Evolutionary conservation across 768 basidiomycete genomes (phyloP), one percentile per base, ranked within the genome.

Genomic region (Chalciporus pseudorubinellus): DNA sequence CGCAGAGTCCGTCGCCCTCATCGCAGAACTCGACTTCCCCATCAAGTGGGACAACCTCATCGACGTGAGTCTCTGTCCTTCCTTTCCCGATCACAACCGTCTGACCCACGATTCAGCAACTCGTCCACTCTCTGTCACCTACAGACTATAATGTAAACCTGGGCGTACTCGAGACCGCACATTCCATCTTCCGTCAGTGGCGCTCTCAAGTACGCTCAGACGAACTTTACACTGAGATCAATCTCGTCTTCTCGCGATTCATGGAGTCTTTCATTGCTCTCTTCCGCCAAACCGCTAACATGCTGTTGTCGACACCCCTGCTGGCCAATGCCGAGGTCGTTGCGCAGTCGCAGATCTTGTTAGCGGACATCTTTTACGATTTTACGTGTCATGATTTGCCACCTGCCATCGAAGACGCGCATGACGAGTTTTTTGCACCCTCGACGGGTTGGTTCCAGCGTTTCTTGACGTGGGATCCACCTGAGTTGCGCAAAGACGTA

Each of bases 161-260:
- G 20, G 91, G 89, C 43, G 90, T 99, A 9, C 78, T 99, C 39
- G 83, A 97, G 64, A 94, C 94, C 0, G 94, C 94, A 0, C 97
- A 98, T 67, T 95, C 92, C 34, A 98, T 99, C 62, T 98, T 98
- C 74, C 81, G 77, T 39, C 87, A 86, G 42, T 99, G 95, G 95
- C 83, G 95, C 39, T 84, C 92, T 2, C 89, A 88, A 60, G 89
- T 93, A 56, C 84, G 93, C 51, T 88, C 90, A 12, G 88, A 99
- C 70, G 69, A 78, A 36, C 83, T 99, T 41, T 98, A 85, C 74
- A 77, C 84, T 4, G 89, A 88, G 61, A 98, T 99, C 76, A 97
- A 95, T 69, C 77, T 90, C 49, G 95, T 97, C 48, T 78, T 98
- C 33, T 75, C 73, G 36, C 85, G 84, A 61, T 97, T 98, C 74